These are phyloP conservation scores for Pulveroboletus sp. DNA, from an alignment of 768 basidiomycete genomes.

Conservation along the genomic window DNA sequence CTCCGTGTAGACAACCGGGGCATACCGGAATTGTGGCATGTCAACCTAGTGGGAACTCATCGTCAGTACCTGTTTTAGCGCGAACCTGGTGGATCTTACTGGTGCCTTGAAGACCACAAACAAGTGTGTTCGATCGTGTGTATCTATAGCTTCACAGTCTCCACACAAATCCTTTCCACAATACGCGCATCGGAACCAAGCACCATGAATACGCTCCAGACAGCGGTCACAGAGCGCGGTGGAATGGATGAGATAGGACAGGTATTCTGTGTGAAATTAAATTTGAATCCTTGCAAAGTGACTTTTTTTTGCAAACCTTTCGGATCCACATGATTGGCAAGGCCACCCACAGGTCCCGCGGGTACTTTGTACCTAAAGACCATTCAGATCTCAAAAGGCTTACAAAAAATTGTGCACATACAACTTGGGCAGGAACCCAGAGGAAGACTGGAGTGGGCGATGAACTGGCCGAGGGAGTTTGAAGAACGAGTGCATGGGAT, in stretches of 20 bases:
- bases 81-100: slow-evolving; percentile 38
- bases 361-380: slow-evolving; percentile 59
- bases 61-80: slow-evolving; percentile 3
- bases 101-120: slow-evolving; percentile 87
- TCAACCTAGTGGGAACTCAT: slow-evolving; percentile 49
- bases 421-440: slow-evolving; percentile 70
- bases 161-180: slow-evolving; percentile 87
- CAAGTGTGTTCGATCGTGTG: slow-evolving; percentile 78
- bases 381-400: slow-evolving; percentile 4
- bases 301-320: slow-evolving; percentile 44
- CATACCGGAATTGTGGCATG: slow-evolving; percentile 68
- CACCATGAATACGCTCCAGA: slow-evolving; percentile 75
- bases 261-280: slow-evolving; percentile 49
- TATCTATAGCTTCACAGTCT: slow-evolving; percentile 75
- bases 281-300: background rate
- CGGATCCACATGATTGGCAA: slow-evolving; percentile 42
- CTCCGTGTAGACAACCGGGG: slow-evolving; percentile 17
- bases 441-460: slow-evolving; percentile 48
- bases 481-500: slow-evolving; percentile 85
- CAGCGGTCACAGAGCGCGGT: slow-evolving; percentile 85
- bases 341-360: slow-evolving; percentile 51
- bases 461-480: slow-evolving; percentile 82
- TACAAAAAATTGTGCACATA: slow-evolving; percentile 31
- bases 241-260: slow-evolving; percentile 56
- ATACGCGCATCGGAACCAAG: slow-evolving; percentile 90